These are phyloP conservation scores for Leccinum boreale DNA, from an alignment of 768 basidiomycete species.

Conservation along the genomic window DNA sequence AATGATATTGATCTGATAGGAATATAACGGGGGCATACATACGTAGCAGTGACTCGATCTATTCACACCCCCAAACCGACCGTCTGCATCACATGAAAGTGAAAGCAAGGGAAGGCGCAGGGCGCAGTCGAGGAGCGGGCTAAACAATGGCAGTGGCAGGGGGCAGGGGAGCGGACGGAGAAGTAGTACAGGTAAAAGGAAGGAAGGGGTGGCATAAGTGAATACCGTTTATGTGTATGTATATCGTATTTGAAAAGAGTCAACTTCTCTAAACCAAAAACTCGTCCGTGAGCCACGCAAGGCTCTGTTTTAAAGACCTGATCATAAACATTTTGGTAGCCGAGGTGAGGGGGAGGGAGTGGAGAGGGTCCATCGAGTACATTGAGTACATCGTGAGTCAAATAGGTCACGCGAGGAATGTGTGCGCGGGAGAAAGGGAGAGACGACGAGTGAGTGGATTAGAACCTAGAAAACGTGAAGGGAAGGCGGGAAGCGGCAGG, in stretches of 20 bases:
- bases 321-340: slow-evolving; percentile 1
- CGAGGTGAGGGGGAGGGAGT: not conserved
- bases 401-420: not conserved
- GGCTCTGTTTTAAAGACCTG: not conserved
- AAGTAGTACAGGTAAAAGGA: not conserved
- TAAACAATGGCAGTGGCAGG: too few relatives aligned
- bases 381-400: not conserved
- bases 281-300: not conserved
- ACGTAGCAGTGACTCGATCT: not conserved
- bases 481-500: too few relatives aligned
- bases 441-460: not conserved
- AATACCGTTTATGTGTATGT: not conserved
- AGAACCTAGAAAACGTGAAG: not conserved
- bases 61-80: not conserved
- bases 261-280: not conserved
- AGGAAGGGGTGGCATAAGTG: not conserved
- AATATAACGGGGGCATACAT: not conserved
- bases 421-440: not conserved
- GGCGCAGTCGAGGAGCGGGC: not conserved
- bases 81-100: not conserved
- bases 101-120: not conserved
- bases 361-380: not conserved
- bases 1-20: not conserved
- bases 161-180: not conserved
- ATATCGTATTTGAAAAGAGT: not conserved